Conservation (phyloP, 768 basidiomycete genomes). For the Hericium coralloides region DNA sequence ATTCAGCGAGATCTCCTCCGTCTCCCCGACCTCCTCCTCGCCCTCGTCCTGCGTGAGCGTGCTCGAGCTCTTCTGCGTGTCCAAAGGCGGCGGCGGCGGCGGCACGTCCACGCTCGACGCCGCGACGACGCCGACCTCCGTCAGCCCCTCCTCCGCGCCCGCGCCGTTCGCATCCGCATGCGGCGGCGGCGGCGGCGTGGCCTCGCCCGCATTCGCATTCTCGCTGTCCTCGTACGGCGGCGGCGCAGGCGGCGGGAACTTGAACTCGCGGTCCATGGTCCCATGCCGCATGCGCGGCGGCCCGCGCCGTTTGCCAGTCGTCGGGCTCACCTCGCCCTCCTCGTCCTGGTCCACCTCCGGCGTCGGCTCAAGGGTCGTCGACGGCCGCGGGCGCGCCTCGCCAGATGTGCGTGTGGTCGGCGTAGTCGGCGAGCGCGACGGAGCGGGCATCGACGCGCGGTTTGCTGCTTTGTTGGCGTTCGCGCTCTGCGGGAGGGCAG, state of each 20-base stretch:
- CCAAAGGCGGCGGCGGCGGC: constrained; percentile 50
- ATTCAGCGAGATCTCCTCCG: constrained; percentile 50
- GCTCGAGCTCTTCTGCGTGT: constrained; percentile 57
- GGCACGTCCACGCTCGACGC: constrained; percentile 69
- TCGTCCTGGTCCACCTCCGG: constrained; percentile 36
- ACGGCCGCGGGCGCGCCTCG: constrained; percentile 21
- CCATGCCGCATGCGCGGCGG: constrained; percentile 36
- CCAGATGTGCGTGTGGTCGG: constrained; percentile 30
- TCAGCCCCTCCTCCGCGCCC: constrained; percentile 11
- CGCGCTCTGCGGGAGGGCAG: constrained; percentile 32
- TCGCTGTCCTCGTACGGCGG: constrained; percentile 6
- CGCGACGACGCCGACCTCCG: constrained; percentile 32
- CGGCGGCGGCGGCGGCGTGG: neutral
- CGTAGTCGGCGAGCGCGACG: constrained; percentile 35
- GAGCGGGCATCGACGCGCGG: constrained; percentile 62
- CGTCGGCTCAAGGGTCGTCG: constrained; percentile 37
- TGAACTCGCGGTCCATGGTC: constrained; percentile 73
- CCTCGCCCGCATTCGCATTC: constrained; percentile 12
- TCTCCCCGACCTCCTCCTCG: constrained; percentile 74
- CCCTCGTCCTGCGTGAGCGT: constrained; percentile 36
- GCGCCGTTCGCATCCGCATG: neutral
- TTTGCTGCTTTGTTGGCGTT: constrained; percentile 30
- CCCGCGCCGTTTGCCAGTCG: constrained; percentile 10
- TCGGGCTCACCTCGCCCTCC: constrained; percentile 28
- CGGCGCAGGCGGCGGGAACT: constrained; percentile 39